These are phyloP conservation scores for Yarrowia deformans DNA, from an alignment of 805 yeast genomes.

Conservation along the genomic window DNA sequence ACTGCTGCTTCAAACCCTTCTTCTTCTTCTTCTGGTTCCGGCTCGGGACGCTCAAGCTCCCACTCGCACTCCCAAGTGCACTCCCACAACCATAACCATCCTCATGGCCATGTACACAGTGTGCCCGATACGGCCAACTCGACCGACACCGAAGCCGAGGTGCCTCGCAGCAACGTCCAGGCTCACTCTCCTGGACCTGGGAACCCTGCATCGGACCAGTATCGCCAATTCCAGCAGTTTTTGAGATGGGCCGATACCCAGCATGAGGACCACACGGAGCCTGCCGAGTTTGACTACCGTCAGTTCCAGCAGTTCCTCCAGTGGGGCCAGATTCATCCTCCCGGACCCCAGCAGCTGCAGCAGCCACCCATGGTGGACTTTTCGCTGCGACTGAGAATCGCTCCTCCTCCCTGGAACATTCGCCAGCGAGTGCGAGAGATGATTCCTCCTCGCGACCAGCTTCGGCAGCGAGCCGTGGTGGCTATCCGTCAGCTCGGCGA, in stretches of 20 bases:
- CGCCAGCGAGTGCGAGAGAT: conserved; percentile 17
- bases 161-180: no score
- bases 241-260: conserved; percentile 32
- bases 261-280: conserved; percentile 20
- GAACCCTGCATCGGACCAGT: conserved; percentile 31
- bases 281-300: conserved; percentile 28
- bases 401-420: conserved; percentile 31
- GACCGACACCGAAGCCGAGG: conserved; percentile 18
- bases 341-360: conserved; percentile 2
- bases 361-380: background rate
- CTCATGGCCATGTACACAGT: background rate
- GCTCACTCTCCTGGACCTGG: background rate
- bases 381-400: conserved; percentile 14
- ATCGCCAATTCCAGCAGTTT: conserved; percentile 37
- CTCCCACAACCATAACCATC: background rate
- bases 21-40: background rate
- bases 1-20: background rate
- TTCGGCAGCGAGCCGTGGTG: conserved; percentile 10
- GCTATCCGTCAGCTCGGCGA: conserved; percentile 21
- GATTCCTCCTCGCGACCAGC: conserved; percentile 21
- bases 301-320: conserved; percentile 33
- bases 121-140: conserved; percentile 20
- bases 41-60: background rate
- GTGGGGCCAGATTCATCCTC: conserved; percentile 26
- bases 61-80: background rate